Conservation (phyloP, 1,284 basidiomycete species). For the Ceratobasidium sp. region DNA sequence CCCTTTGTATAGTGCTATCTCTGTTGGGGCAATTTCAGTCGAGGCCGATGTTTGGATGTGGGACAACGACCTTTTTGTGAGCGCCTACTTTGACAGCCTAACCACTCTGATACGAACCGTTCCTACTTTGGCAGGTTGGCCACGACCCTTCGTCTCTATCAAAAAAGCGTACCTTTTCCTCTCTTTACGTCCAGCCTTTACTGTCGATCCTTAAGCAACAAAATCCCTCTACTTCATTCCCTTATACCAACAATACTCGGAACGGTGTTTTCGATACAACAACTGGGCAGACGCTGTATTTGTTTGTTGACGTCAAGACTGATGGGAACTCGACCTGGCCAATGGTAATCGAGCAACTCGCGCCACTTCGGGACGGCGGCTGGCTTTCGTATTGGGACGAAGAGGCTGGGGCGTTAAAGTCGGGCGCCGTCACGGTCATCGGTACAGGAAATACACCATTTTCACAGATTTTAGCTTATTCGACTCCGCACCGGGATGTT, state of each 20-base stretch:
- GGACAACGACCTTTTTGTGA: slow-evolving; percentile 37
- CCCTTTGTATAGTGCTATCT: slow-evolving; percentile 36
- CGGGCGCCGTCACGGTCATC: slow-evolving; percentile 33
- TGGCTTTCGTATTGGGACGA: slow-evolving; percentile 41
- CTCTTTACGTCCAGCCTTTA: slow-evolving; percentile 33
- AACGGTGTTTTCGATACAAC: slow-evolving; percentile 38
- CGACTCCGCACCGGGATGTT: slow-evolving; percentile 31
- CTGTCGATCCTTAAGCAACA: slow-evolving; percentile 35
- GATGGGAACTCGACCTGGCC: slow-evolving; percentile 32
- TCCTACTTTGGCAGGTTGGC: slow-evolving; percentile 30
- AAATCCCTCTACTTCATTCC: slow-evolving; percentile 36
- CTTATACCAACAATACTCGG: slow-evolving; percentile 28
- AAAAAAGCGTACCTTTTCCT: slow-evolving; percentile 38
- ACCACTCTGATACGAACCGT: background rate
- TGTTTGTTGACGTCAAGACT: slow-evolving; percentile 42
- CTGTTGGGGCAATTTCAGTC: slow-evolving; percentile 37
- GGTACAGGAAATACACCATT: slow-evolving; percentile 39
- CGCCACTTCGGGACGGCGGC: slow-evolving; percentile 31
- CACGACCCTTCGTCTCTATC: slow-evolving; percentile 36
- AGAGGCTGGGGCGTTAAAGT: slow-evolving; percentile 10
- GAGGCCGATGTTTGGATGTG: slow-evolving; percentile 44
- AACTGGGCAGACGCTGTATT: slow-evolving; percentile 30
- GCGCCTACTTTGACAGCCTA: background rate
- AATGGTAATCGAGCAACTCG: slow-evolving; percentile 31
- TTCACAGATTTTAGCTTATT: slow-evolving; percentile 24